Percentiles rank a stretch among this genome's conserved stretches.
Evolutionary conservation across 345 rosid species (phyloP).

Genomic region (Citrus trifoliata): DNA sequence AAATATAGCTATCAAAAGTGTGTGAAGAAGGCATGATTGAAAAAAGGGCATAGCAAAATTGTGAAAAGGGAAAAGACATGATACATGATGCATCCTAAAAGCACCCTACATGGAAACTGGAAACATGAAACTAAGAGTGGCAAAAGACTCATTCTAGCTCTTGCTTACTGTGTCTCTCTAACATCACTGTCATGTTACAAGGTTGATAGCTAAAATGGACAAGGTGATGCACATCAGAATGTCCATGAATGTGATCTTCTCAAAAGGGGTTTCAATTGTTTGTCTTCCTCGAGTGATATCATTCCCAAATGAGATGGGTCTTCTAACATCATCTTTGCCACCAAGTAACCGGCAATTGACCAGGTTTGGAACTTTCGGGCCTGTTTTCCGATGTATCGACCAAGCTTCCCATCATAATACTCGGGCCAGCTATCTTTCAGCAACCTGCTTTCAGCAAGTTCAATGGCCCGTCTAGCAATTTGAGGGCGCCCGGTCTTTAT

Average conservation of each 20-base stretch:
- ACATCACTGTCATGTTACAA: background rate
- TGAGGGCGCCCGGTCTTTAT: slow-evolving; percentile 95
- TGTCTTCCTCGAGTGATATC: slow-evolving; percentile 86
- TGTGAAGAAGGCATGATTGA: background rate
- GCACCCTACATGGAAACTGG: background rate
- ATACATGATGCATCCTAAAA: background rate
- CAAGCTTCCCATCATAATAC: slow-evolving; percentile 89
- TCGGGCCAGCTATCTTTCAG: slow-evolving; percentile 86
- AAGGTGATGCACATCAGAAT: slow-evolving; percentile 13
- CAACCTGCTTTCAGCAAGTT: slow-evolving; percentile 71
- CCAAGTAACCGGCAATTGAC: slow-evolving; percentile 91
- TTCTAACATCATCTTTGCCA: slow-evolving; percentile 94
- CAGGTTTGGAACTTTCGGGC: slow-evolving; percentile 82
- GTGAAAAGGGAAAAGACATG: background rate
- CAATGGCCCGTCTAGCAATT: slow-evolving; percentile 82
- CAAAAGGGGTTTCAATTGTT: slow-evolving; percentile 69
- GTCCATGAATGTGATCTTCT: slow-evolving; percentile 87
- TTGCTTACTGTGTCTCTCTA: background rate
- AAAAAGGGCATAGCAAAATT: background rate
- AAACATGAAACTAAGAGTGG: background rate
- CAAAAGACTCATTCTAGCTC: background rate
- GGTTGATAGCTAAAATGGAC: background rate
- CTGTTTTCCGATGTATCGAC: slow-evolving; percentile 90
- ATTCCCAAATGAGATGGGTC: slow-evolving; percentile 94
- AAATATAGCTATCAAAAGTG: background rate